Evolutionary conservation across 2,329 filamentous ascomycete species (phyloP).

Genomic region (Stachybotrys chlorohalonatus): DNA sequence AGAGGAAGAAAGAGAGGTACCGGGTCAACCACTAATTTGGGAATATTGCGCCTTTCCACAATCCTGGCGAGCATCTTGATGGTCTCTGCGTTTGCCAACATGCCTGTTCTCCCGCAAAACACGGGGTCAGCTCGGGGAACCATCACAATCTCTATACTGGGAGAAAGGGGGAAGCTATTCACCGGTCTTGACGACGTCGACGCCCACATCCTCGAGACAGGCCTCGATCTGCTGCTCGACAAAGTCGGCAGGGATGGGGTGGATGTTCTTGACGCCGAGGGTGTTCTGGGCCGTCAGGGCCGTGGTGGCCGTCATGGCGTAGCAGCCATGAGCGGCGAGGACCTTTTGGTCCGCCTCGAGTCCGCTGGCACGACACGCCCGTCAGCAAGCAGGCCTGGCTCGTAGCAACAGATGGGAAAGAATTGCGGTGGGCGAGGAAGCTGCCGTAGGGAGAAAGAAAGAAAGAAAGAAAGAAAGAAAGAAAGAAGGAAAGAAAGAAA

Average conservation of each 20-base stretch:
- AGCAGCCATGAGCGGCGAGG: slow-evolving; percentile 82
- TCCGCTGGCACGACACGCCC: slow-evolving; percentile 45
- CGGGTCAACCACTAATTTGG: slow-evolving; percentile 26
- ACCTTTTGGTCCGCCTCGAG: slow-evolving; percentile 96
- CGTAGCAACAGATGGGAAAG: not conserved
- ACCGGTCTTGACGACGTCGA: slow-evolving; percentile 92
- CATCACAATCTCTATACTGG: not conserved
- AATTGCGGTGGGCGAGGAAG: not conserved
- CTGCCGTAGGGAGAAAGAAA: not conserved
- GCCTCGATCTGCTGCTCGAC: slow-evolving; percentile 79
- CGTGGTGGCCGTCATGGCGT: slow-evolving; percentile 93
- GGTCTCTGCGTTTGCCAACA: slow-evolving; percentile 28
- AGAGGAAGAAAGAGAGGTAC: slow-evolving; percentile 10
- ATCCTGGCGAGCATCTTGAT: slow-evolving; percentile 24
- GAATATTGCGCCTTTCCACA: slow-evolving; percentile 19
- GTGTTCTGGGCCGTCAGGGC: slow-evolving; percentile 97
- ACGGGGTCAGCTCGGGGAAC: not conserved
- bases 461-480: not conserved
- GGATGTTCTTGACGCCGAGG: slow-evolving; percentile 70
- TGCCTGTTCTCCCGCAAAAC: slow-evolving; percentile 16
- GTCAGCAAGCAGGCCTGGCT: too few species aligned
- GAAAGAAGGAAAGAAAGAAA: not conserved
- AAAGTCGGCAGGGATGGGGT: slow-evolving; percentile 69
- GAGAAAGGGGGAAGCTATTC: slow-evolving; percentile 12
- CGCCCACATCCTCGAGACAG: slow-evolving; percentile 72